Percentiles rank a stretch among this genome's conserved stretches.
phyloP scores from a whole-genome alignment of 768 basidiomycete genomes.

The Lentinula sp. region DNA sequence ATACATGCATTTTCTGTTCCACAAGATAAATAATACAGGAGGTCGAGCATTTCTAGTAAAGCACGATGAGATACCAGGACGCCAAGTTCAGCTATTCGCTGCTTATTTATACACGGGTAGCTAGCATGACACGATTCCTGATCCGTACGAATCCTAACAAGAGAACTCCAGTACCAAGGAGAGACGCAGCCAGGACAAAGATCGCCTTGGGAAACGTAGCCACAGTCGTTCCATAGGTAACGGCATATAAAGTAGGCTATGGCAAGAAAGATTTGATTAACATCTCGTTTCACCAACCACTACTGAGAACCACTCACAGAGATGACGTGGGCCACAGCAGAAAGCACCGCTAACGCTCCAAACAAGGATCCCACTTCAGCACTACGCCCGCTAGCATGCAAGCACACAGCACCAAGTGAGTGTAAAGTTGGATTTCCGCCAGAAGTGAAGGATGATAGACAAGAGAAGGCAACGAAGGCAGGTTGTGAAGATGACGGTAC shows the following conservation, averaged over 20 bases:
- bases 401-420: slow-evolving; percentile 64
- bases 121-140: slow-evolving; percentile 5
- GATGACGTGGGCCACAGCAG: slow-evolving; percentile 61
- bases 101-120: not conserved
- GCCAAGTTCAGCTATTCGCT: not conserved
- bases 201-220: slow-evolving; percentile 61
- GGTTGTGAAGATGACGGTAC: slow-evolving; percentile 42
- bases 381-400: slow-evolving; percentile 44
- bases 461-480: slow-evolving; percentile 54
- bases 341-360: slow-evolving; percentile 64
- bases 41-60: not conserved
- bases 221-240: slow-evolving; percentile 61
- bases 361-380: slow-evolving; percentile 57
- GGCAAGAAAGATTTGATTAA: not conserved
- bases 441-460: slow-evolving; percentile 58
- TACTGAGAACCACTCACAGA: slow-evolving; percentile 26
- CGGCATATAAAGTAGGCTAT: slow-evolving; percentile 65
- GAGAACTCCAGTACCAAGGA: slow-evolving; percentile 45
- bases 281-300: not conserved
- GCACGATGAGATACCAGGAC: not conserved
- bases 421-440: slow-evolving; percentile 66
- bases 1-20: no score
- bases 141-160: slow-evolving; percentile 34
- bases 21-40: no score
- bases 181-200: slow-evolving; percentile 51